These are phyloP conservation scores for Tulasnella sp. DNA, from an alignment of 768 basidiomycete genomes.

Conservation along the genomic window DNA sequence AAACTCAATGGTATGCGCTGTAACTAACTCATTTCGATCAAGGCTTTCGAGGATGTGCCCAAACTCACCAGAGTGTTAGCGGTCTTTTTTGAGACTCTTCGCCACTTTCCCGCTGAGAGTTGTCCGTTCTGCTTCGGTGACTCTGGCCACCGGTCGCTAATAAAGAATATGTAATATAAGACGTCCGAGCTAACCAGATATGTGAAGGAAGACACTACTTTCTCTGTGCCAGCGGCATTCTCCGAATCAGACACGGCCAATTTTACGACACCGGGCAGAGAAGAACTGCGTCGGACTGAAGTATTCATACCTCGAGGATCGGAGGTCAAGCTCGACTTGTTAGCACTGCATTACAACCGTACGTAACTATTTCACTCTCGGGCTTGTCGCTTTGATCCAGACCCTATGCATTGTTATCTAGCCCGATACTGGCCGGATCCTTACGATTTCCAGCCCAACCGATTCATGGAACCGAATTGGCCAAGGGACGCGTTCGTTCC, in stretches of 20 bases:
- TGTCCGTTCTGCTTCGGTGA: no score
- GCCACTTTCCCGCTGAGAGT: slow-evolving; percentile 1
- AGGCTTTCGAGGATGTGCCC: background rate
- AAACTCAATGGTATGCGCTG: background rate
- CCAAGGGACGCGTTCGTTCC: slow-evolving; percentile 12
- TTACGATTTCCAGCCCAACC: background rate
- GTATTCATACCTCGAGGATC: slow-evolving; percentile 2
- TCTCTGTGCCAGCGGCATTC: background rate
- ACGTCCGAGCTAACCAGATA: background rate
- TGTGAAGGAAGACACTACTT: background rate
- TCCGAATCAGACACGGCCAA: background rate
- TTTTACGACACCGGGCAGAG: background rate
- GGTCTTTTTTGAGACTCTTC: background rate
- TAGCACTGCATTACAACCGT: slow-evolving; percentile 10
- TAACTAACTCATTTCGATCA: no score
- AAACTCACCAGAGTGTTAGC: background rate
- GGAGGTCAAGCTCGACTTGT: background rate
- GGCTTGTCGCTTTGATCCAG: background rate
- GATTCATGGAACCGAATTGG: slow-evolving; percentile 12
- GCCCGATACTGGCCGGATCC: slow-evolving; percentile 12
- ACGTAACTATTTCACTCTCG: background rate
- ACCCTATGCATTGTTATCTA: background rate
- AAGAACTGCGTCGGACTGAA: background rate
- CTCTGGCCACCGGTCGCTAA: no score
- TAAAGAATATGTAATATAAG: background rate